Base-by-base conservation (phyloP, 805 yeast genomes). In the Tetrapisispora pingtungensis region DNA sequence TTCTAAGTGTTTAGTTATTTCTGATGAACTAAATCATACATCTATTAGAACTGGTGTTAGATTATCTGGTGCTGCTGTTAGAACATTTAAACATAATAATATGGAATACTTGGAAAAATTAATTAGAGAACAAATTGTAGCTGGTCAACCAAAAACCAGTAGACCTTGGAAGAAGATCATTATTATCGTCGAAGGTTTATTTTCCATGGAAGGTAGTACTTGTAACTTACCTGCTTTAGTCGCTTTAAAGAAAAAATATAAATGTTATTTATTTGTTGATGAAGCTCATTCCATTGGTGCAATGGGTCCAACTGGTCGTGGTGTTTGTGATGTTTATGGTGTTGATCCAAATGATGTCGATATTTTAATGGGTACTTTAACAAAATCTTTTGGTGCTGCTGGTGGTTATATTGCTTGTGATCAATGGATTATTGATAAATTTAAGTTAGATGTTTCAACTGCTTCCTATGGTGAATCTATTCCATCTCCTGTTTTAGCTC, bases 201-300 rank as follows among this genome's bases (percentile, higher is more conserved):
- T 82, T 60, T 83, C 94, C 14, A 84, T 84, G 95, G 95, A 84
- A 65, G 97, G 97, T 55, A 85, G 89, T 53, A 71, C 86, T 74
- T 78, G 85, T 61, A 80, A 89, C 59, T 71, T 89, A 54, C 96
- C 96, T 4, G 72, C 67, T 47, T 59, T 89, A 37, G 74, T 89
- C 24, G 83, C 74, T 54, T 69, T 89, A 49, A 81, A 83, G 56
- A 75, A 84, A 33, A 85, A 84, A 61, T 93, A 94, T 69, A 87
- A 87, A 57, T 84, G 90, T 59, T 86, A 85, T 59, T 67, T 93
- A 42, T 93, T 84, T 58, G 84, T 94, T 49, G 99, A 93, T 64
- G 99, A 93, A 65, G 98, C 98, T 12, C 99, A 93, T 65, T 90
- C 97, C 5, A 83, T 93, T 57, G 99, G 99, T 56, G 98, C 98